Evolutionary conservation across 139 green algal species (phyloP).

Genomic region (Volvox africanus): DNA sequence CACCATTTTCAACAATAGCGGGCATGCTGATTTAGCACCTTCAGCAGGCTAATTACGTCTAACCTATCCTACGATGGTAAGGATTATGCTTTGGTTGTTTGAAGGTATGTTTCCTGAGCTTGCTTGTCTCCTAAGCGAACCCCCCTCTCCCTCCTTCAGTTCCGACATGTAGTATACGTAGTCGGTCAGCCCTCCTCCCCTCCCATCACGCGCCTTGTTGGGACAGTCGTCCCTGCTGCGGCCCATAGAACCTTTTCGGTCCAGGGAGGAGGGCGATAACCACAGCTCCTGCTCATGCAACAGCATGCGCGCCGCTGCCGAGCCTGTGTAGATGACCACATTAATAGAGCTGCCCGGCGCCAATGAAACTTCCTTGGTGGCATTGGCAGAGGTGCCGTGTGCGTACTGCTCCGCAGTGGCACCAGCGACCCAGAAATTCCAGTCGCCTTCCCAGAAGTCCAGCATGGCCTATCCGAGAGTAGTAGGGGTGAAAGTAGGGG

Average conservation of each 20-base stretch:
- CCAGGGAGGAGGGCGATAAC: constrained; percentile 76
- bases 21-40: too few species aligned
- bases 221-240: constrained; percentile 39
- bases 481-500: too few species aligned
- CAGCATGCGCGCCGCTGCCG: constrained; percentile 59
- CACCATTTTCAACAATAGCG: too few species aligned
- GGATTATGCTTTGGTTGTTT: too few species aligned
- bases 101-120: too few species aligned
- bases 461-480: constrained; percentile 48
- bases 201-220: constrained; percentile 45
- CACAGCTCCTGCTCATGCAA: constrained; percentile 88
- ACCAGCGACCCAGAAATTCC: constrained; percentile 56
- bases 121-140: too few species aligned
- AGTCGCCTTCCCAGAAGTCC: constrained; percentile 80
- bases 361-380: neutral
- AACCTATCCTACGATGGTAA: too few species aligned
- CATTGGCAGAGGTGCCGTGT: neutral
- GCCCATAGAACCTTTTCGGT: constrained; percentile 59
- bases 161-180: too few species aligned
- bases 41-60: too few species aligned
- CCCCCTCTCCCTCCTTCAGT: too few species aligned
- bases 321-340: constrained; percentile 76
- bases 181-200: too few species aligned
- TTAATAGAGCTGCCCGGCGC: constrained; percentile 25
- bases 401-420: neutral